These are phyloP conservation scores for Boletus fagicola DNA, from an alignment of 768 basidiomycete species.

Conservation along the genomic window DNA sequence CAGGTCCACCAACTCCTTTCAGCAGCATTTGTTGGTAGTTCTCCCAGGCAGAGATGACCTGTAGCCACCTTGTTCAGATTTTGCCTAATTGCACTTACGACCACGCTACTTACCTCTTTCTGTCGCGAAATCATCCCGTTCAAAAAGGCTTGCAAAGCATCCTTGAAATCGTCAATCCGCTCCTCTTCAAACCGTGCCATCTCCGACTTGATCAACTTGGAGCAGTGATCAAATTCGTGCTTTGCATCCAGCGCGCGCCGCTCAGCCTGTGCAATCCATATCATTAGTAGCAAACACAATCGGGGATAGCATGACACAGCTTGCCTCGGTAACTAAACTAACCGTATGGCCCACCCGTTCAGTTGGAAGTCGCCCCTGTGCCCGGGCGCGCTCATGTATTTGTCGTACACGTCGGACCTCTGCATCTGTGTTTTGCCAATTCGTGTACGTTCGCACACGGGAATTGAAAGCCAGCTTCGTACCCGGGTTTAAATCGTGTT, in stretches of 20 bases:
- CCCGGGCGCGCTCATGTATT: constrained; percentile 77
- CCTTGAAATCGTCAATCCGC: constrained; percentile 90
- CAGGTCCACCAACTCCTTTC: constrained; percentile 38
- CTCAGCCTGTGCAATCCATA: constrained; percentile 60
- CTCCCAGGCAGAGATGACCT: constrained; percentile 82
- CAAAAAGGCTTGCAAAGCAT: constrained; percentile 75
- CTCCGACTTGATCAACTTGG: constrained; percentile 86
- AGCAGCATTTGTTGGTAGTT: constrained; percentile 73
- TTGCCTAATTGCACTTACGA: not conserved
- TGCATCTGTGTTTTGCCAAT: constrained; percentile 78
- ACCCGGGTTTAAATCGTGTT: not conserved
- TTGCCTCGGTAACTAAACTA: constrained; percentile 76
- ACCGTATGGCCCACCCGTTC: constrained; percentile 76
- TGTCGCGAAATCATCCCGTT: constrained; percentile 86
- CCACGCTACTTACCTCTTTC: constrained; percentile 56
- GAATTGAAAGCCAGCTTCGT: constrained; percentile 81
- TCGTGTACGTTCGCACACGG: constrained; percentile 76
- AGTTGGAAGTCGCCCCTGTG: constrained; percentile 67
- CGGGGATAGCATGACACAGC: constrained; percentile 18
- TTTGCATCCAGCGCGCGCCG: constrained; percentile 78
- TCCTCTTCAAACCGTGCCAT: constrained; percentile 90
- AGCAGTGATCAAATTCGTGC: constrained; percentile 85
- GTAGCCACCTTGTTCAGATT: constrained; percentile 1
- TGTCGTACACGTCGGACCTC: constrained; percentile 72
- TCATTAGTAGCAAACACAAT: not conserved